Evolutionary conservation across 2,329 filamentous ascomycete species (phyloP), one percentile per base, ranked within the genome.

Genomic region (Falciphora oryzae): DNA sequence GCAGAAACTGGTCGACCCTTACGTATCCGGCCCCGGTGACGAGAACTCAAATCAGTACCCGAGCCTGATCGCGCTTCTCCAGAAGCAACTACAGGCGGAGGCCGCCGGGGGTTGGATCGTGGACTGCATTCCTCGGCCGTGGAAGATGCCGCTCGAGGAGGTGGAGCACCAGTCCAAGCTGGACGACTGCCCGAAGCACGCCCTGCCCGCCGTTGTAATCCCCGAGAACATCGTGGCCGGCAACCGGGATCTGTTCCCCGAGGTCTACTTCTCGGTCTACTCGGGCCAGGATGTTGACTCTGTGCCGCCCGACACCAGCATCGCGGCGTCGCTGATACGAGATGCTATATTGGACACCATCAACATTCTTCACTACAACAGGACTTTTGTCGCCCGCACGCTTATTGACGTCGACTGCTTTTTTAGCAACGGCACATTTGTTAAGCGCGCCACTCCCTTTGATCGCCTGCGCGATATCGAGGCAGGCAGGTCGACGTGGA

Each of bases 391-490:
- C 0, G 94, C 95, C 56, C 92, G 93, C 65, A 95, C 92, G 71
- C 80, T 99, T 50, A 96, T 97, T 71, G 93, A 98, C 71, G 83
- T 97, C 50, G 95, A 99, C 75, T 96, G 91, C 76, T 99, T 95
- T 78, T 99, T 97, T 79, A 85, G 93, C 0, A 87, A 91, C 13
- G 86, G 88, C 64, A 97, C 92, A 1, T 99, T 99, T 75, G 89
- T 97, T 65, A 96, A 97, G 78, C 89, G 95, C 65, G 93, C 92
- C 1, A 97, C 92, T 1, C 88, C 93, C 0, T 97, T 97, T 72
- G 95, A 99, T 75, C 90, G 93, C 72, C 85, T 99, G 61, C 86
- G 89, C 44, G 89, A 89, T 59, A 82, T 89, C 25, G 86, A 87
- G 44, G 79, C 78, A 1, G 83, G 85, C 64, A 83, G 84, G 68